Conservation (phyloP, 331 rosid genomes). For the Dryas integrifolia region DNA sequence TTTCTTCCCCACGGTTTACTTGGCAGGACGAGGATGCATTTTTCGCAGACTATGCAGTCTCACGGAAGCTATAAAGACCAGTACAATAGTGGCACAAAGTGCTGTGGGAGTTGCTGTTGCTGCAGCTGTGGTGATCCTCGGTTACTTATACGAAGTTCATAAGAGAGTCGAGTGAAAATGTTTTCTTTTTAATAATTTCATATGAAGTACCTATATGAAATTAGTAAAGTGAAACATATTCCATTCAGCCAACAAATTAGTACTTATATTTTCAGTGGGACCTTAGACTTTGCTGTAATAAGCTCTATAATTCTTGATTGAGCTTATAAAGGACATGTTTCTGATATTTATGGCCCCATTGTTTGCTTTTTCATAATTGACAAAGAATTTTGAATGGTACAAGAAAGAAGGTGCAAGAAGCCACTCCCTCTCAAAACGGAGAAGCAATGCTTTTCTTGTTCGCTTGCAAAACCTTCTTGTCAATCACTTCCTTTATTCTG, state of each 20-base stretch:
- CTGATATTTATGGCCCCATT: not conserved
- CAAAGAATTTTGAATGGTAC: not conserved
- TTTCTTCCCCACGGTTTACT: not conserved
- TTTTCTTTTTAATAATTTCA: not conserved
- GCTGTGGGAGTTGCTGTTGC: conserved; percentile 44
- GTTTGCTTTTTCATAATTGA: not conserved
- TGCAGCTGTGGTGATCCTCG: conserved; percentile 42
- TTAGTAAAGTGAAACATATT: not conserved
- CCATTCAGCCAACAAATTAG: not conserved
- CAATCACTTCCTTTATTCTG: conserved; percentile 3
- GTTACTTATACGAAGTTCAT: conserved; percentile 35
- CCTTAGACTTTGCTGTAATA: conserved; percentile 5
- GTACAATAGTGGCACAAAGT: conserved; percentile 25
- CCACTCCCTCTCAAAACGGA: not conserved
- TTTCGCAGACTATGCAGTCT: conserved; percentile 54
- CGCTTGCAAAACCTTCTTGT: not conserved
- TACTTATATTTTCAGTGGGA: not conserved
- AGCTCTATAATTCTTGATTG: conserved; percentile 2
- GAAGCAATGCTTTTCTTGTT: conserved; percentile 20
- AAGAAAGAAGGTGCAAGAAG: not conserved
- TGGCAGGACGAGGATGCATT: conserved; percentile 71
- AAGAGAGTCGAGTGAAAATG: conserved; percentile 24
- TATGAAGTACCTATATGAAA: not conserved
- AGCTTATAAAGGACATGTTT: conserved; percentile 5
- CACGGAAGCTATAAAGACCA: conserved; percentile 18